A percentile compares a stretch with the other conserved stretches of the same genome.
phyloP scores from a whole-genome alignment of 176 grass and related monocot genomes.

The Carex parvula region DNA sequence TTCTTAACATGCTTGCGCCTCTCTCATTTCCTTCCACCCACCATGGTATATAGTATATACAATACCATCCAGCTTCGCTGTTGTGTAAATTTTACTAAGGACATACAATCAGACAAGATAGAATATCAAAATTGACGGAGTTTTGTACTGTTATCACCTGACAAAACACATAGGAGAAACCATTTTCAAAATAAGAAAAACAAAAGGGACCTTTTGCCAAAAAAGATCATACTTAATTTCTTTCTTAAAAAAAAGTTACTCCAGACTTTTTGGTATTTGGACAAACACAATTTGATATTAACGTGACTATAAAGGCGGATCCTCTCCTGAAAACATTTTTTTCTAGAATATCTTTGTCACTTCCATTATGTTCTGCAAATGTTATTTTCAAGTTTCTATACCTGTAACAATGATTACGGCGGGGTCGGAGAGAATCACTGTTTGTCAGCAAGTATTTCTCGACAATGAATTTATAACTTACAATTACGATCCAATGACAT shows the following conservation, averaged over 20 bases:
- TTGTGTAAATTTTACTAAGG: too few species aligned
- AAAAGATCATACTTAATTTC: not conserved
- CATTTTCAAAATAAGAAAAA: not conserved
- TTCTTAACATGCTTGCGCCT: too few species aligned
- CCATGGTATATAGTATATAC: too few species aligned
- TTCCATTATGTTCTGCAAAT: not conserved
- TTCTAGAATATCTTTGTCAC: not conserved
- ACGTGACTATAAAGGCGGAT: too few species aligned
- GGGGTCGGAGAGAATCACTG: not conserved
- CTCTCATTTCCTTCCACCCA: too few species aligned
- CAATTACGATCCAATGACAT: not conserved
- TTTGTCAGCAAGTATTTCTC: not conserved
- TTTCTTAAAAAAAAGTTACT: not conserved
- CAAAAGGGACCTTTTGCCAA: not conserved
- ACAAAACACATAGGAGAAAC: not conserved
- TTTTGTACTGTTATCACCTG: slow-evolving; percentile 78
- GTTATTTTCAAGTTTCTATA: not conserved
- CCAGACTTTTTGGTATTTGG: not conserved
- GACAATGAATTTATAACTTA: not conserved
- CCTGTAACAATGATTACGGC: not conserved
- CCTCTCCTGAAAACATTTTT: not conserved
- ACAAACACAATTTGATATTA: not conserved
- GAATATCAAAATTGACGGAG: too few species aligned
- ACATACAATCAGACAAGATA: too few species aligned
- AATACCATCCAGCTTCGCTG: too few species aligned